These are phyloP conservation scores for Edaphochlamys debaryana DNA, from an alignment of 139 green algal genomes.

Conservation along the genomic window DNA sequence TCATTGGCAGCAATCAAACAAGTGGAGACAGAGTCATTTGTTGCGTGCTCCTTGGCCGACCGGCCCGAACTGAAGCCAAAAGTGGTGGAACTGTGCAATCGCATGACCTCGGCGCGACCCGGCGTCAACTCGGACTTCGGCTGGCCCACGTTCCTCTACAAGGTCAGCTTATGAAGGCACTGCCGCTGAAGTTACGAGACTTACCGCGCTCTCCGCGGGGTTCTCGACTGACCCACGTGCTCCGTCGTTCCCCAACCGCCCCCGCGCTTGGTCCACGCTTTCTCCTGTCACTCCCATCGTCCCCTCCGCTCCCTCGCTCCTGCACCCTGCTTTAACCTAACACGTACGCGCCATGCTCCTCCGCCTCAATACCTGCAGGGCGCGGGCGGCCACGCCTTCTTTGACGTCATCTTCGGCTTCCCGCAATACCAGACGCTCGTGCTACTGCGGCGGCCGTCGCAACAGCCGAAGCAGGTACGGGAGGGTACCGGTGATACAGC, in stretches of 20 bases:
- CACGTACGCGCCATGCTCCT: not conserved
- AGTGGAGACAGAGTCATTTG: too few species aligned
- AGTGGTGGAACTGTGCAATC: not conserved
- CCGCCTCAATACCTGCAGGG: not conserved
- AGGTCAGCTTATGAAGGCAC: not conserved
- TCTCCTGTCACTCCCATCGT: too few species aligned
- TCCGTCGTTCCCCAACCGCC: too few species aligned
- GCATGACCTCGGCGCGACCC: not conserved
- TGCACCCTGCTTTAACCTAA: too few species aligned
- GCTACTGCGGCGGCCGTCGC: too few species aligned
- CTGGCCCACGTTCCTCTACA: constrained; percentile 2
- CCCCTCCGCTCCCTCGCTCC: too few species aligned
- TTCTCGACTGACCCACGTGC: too few species aligned
- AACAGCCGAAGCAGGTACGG: too few species aligned
- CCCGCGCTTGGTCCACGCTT: too few species aligned
- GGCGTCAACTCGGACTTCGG: constrained; percentile 14
- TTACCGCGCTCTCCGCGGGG: not conserved
- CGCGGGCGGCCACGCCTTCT: not conserved
- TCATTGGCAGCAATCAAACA: too few species aligned
- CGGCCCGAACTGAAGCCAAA: not conserved
- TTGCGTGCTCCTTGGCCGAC: too few species aligned
- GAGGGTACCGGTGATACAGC: too few species aligned
- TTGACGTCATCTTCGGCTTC: constrained; percentile 12
- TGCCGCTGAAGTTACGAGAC: not conserved
- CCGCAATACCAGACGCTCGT: constrained; percentile 26